These are phyloP conservation scores for Diaporthe batatas DNA, from an alignment of 2,329 filamentous ascomycete species.

Conservation along the genomic window DNA sequence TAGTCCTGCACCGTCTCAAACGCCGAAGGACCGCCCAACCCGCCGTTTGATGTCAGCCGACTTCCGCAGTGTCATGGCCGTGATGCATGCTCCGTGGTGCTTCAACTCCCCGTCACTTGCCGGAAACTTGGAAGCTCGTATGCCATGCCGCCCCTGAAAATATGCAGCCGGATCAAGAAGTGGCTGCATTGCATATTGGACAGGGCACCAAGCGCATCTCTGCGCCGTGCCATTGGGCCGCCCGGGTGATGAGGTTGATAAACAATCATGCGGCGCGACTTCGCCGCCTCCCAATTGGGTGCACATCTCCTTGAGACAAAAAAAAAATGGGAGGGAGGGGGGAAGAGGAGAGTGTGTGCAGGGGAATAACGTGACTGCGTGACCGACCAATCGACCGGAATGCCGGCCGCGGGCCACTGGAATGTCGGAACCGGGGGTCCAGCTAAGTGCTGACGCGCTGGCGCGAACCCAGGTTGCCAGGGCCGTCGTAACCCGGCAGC, in stretches of 20 bases:
- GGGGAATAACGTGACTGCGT: neutral
- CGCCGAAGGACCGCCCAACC: neutral
- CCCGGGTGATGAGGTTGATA: constrained; percentile 24
- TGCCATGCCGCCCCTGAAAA: neutral
- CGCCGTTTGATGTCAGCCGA: neutral
- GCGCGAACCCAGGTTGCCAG: constrained; percentile 22
- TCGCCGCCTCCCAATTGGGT: constrained; percentile 27
- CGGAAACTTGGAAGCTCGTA: constrained; percentile 29
- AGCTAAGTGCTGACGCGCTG: constrained; percentile 21
- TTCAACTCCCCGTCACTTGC: constrained; percentile 27
- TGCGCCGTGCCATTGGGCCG: constrained; percentile 26
- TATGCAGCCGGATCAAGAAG: constrained; percentile 13
- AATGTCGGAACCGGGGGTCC: neutral
- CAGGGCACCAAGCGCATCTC: constrained; percentile 6
- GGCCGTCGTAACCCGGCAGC: constrained; percentile 15
- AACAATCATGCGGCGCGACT: constrained; percentile 34
- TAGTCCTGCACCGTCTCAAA: constrained; percentile 15
- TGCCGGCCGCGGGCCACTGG: constrained; percentile 19
- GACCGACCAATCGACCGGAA: constrained; percentile 12
- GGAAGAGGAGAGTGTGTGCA: neutral
- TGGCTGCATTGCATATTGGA: constrained; percentile 20
- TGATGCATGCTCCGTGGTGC: neutral
- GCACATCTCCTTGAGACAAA: constrained; percentile 10
- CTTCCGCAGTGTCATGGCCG: constrained; percentile 8
- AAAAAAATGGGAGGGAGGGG: neutral